phyloP scores from a whole-genome alignment of 2,329 filamentous ascomycete genomes.

The Monilinia vaccinii-corymbosi region DNA sequence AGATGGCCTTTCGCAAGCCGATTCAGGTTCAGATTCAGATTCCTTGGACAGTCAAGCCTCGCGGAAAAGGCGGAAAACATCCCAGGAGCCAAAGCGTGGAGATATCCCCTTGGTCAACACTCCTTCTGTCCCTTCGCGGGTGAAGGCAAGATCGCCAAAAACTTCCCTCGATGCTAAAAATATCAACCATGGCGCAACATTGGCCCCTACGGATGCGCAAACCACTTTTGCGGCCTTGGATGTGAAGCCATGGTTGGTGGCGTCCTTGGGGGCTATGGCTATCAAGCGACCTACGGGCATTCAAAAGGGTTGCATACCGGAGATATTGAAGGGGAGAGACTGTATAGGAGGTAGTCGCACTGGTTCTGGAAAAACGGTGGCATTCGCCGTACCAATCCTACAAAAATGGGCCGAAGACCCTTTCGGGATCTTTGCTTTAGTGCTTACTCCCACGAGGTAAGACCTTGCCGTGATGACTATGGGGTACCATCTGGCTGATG shows the following conservation, averaged over 20 bases:
- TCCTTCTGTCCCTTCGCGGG: conserved; percentile 26
- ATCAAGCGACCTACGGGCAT: conserved; percentile 87
- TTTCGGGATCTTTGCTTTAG: conserved; percentile 78
- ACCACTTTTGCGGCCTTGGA: conserved; percentile 62
- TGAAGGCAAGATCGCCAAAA: conserved; percentile 17
- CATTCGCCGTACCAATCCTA: conserved; percentile 88
- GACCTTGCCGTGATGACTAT: conserved; percentile 6
- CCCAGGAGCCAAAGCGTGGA: conserved; percentile 15
- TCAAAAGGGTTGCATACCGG: conserved; percentile 85
- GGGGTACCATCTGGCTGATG: conserved; percentile 12
- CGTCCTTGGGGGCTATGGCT: conserved; percentile 66
- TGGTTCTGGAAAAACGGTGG: conserved; percentile 94
- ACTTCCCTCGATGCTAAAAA: not conserved
- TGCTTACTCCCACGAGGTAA: conserved; percentile 78
- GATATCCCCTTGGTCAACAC: conserved; percentile 14
- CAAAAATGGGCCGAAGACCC: conserved; percentile 92
- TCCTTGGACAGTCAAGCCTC: conserved; percentile 26
- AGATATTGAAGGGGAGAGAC: conserved; percentile 83
- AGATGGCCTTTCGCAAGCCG: not conserved
- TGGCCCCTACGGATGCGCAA: conserved; percentile 46
- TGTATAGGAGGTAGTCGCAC: conserved; percentile 93
- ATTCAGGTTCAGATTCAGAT: conserved; percentile 28
- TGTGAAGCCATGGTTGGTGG: conserved; percentile 79
- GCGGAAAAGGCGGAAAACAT: conserved; percentile 27
- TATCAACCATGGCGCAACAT: conserved; percentile 27